phyloP scores from a whole-genome alignment of 352 stramenopile genomes.

The Halophytophthora polymorphica region DNA sequence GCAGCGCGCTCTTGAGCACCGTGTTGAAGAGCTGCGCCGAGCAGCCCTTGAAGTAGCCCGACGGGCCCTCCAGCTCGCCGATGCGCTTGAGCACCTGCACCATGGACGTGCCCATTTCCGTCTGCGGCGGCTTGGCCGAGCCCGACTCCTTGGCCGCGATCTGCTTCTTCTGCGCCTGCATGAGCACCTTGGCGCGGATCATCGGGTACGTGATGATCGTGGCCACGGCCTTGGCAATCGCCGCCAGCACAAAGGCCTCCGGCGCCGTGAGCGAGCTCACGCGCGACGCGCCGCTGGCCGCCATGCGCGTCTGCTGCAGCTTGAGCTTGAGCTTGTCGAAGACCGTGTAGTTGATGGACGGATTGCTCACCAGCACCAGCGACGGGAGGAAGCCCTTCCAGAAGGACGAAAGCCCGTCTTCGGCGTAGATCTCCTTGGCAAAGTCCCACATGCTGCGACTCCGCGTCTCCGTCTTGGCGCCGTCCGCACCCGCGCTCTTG shows the following conservation, averaged over 20 bases:
- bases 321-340: conserved; percentile 85
- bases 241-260: conserved; percentile 80
- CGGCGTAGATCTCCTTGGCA: conserved; percentile 59
- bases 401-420: conserved; percentile 70
- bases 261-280: conserved; percentile 53
- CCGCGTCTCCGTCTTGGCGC: conserved; percentile 20
- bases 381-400: conserved; percentile 88
- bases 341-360: conserved; percentile 88
- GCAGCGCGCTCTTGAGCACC: conserved; percentile 75
- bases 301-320: conserved; percentile 53
- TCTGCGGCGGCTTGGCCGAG: conserved; percentile 26
- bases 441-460: conserved; percentile 49
- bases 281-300: conserved; percentile 28
- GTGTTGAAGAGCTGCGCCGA: conserved; percentile 81
- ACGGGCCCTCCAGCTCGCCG: conserved; percentile 49
- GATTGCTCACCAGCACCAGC: conserved; percentile 86
- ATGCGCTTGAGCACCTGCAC: conserved; percentile 65
- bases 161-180: conserved; percentile 77
- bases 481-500: conserved; percentile 30
- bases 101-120: conserved; percentile 58
- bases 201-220: conserved; percentile 87
- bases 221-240: conserved; percentile 78
- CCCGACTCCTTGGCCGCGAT: conserved; percentile 16
- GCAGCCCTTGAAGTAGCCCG: conserved; percentile 75
- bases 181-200: conserved; percentile 88